Evolutionary conservation across 768 basidiomycete species (phyloP).

Genomic region (Amanita thiersii): DNA sequence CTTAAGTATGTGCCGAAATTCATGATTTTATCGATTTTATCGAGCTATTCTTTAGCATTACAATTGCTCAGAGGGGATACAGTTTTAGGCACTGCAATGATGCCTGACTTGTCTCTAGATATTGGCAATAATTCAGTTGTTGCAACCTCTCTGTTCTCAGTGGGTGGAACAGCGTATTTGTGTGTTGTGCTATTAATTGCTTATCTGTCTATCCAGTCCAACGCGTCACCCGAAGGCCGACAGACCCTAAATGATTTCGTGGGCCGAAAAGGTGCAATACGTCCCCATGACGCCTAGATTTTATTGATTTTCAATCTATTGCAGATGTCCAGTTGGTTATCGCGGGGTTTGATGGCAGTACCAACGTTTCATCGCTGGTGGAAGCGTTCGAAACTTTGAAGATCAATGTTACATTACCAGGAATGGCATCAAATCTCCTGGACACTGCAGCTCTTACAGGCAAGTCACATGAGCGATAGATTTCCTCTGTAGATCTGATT

Average conservation of each 20-base stretch:
- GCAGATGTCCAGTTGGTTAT: constrained; percentile 52
- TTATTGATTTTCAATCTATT: background rate
- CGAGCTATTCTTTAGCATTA: constrained; percentile 34
- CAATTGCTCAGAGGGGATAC: constrained; percentile 45
- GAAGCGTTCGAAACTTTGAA: constrained; percentile 55
- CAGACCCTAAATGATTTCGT: constrained; percentile 66
- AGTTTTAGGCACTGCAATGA: constrained; percentile 48
- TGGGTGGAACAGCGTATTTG: constrained; percentile 16
- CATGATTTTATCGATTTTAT: background rate
- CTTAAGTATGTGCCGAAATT: constrained; percentile 36
- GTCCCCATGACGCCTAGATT: background rate
- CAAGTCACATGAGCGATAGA: constrained; percentile 15
- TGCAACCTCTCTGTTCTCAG: constrained; percentile 44
- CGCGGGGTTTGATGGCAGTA: constrained; percentile 51
- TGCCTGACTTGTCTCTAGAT: constrained; percentile 51
- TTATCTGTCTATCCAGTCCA: constrained; percentile 33
- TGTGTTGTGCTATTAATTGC: background rate
- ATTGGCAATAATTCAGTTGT: constrained; percentile 53
- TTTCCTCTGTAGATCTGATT: background rate
- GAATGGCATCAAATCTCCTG: constrained; percentile 48
- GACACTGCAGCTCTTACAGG: constrained; percentile 47
- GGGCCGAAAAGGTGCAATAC: constrained; percentile 38
- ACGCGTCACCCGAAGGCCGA: constrained; percentile 47
- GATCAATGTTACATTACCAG: constrained; percentile 50
- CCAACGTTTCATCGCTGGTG: constrained; percentile 45